These are phyloP conservation scores for Aspergillus jensenii DNA, from an alignment of 2,329 filamentous ascomycete genomes.

Conservation along the genomic window DNA sequence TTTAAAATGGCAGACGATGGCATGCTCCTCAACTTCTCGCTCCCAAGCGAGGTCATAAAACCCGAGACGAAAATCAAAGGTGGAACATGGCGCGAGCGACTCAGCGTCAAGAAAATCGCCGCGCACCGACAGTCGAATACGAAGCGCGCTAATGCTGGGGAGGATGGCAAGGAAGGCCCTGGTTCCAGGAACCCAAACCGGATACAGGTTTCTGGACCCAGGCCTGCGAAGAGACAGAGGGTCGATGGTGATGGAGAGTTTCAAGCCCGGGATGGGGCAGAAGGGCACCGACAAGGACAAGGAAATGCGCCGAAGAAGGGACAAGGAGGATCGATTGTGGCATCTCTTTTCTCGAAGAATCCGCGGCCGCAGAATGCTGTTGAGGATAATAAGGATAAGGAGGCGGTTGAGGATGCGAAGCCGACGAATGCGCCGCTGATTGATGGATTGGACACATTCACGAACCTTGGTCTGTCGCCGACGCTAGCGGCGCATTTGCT, in stretches of 20 bases:
- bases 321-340: conserved; percentile 64
- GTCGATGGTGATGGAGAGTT: conserved; percentile 38
- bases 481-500: conserved; percentile 79
- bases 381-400: conserved; percentile 34
- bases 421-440: conserved; percentile 89
- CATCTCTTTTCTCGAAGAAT: conserved; percentile 89
- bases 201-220: conserved; percentile 28
- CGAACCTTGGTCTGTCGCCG: conserved; percentile 76
- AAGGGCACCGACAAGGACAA: not conserved
- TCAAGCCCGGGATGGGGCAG: conserved; percentile 7
- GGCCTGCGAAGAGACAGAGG: conserved; percentile 43
- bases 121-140: conserved; percentile 52
- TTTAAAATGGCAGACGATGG: conserved; percentile 83
- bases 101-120: conserved; percentile 72
- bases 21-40: conserved; percentile 88
- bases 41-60: conserved; percentile 66
- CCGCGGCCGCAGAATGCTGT: conserved; percentile 66
- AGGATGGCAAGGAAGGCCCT: conserved; percentile 13
- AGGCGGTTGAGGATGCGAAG: conserved; percentile 50
- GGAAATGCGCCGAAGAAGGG: not conserved
- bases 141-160: conserved; percentile 8
- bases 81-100: conserved; percentile 87
- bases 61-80: conserved; percentile 70
- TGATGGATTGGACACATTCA: conserved; percentile 82
- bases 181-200: conserved; percentile 35